Conservation (phyloP, 2,329 filamentous ascomycete genomes). For the Colletotrichum filicis region DNA sequence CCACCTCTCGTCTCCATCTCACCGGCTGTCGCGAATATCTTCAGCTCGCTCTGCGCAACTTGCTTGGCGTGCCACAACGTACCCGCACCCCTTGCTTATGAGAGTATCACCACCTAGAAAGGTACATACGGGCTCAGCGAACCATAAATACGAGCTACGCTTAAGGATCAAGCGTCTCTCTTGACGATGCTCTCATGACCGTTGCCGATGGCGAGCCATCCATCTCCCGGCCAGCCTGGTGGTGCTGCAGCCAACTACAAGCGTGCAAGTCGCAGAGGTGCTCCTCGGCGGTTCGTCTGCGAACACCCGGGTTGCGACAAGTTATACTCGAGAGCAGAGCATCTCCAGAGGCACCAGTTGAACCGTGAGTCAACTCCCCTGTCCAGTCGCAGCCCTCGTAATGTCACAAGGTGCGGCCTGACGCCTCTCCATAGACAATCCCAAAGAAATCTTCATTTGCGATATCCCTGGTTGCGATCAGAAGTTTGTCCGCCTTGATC, state of each 20-base stretch:
- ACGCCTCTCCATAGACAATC: constrained; percentile 66
- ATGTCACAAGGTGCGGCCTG: neutral
- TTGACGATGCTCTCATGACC: constrained; percentile 17
- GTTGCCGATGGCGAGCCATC: constrained; percentile 21
- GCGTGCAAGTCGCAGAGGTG: constrained; percentile 63
- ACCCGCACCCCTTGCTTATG: neutral
- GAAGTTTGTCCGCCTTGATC: constrained; percentile 81
- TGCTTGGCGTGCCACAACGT: neutral
- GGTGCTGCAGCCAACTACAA: constrained; percentile 50
- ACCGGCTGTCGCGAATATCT: neutral
- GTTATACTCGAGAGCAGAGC: constrained; percentile 83
- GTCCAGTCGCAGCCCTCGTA: neutral
- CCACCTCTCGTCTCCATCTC: neutral
- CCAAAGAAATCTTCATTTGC: constrained; percentile 83
- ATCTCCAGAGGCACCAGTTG: constrained; percentile 83
- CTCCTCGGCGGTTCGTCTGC: constrained; percentile 68
- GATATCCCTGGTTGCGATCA: constrained; percentile 80
- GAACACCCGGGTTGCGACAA: constrained; percentile 79
- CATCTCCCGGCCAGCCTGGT: constrained; percentile 20
- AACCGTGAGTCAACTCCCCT: constrained; percentile 63
- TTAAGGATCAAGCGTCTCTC: neutral
- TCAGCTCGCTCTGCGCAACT: neutral
- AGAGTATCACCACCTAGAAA: neutral
- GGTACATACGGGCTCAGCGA: neutral
- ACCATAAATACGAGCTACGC: neutral